These are phyloP conservation scores for Colletotrichum endophyticum DNA, from an alignment of 2,329 filamentous ascomycete species.

Conservation along the genomic window DNA sequence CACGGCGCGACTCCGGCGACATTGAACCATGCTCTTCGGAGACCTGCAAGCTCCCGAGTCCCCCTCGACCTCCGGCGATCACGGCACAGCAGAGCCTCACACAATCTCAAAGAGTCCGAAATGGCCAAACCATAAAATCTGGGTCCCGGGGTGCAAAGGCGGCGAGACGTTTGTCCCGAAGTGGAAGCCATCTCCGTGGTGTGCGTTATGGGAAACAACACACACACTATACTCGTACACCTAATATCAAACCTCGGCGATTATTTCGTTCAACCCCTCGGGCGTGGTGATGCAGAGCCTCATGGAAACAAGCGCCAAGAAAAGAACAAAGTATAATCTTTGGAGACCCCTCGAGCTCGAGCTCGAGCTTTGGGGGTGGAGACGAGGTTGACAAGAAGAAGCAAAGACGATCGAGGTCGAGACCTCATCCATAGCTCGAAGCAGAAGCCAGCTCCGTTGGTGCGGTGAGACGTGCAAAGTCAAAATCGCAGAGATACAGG, in stretches of 20 bases:
- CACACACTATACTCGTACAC: not conserved
- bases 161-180: constrained; percentile 2
- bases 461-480: not conserved
- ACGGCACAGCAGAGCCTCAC: constrained; percentile 3
- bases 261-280: not conserved
- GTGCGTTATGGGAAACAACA: not conserved
- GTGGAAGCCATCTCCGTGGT: constrained; percentile 13
- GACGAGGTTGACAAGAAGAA: not conserved
- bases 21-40: not conserved
- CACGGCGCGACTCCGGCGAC: not conserved
- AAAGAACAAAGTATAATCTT: not conserved
- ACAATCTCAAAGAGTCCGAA: not conserved
- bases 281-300: constrained; percentile 12
- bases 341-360: not conserved
- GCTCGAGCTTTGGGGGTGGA: not conserved
- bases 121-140: not conserved
- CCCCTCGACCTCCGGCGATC: not conserved
- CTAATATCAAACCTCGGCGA: not conserved
- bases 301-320: constrained; percentile 9
- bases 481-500: not conserved
- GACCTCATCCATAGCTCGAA: not conserved
- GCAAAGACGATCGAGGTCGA: not conserved
- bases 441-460: constrained; percentile 7
- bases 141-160: not conserved
- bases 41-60: not conserved